Evolutionary conservation across 106 monocot genomes (phyloP).

Genomic region (Acanthochlamys bracteata): DNA sequence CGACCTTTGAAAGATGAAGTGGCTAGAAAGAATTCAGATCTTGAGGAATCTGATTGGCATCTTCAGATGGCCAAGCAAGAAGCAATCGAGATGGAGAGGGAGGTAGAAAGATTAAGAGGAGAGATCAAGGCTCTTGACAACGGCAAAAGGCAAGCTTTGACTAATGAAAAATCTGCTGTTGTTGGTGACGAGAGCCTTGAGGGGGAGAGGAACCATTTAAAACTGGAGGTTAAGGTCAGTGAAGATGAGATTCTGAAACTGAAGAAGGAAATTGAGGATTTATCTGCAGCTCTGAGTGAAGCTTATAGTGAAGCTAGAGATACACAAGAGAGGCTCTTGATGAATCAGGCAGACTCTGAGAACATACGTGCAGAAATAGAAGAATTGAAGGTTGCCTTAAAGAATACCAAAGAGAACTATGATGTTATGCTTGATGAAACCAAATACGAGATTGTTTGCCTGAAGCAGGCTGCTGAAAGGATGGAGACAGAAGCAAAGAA

Average conservation of each 20-base stretch:
- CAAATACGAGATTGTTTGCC: conserved; percentile 40
- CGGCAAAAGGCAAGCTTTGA: conserved; percentile 7
- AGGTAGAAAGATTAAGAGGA: conserved; percentile 18
- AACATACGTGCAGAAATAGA: conserved; percentile 26
- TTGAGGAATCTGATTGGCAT: conserved; percentile 23
- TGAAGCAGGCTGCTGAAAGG: conserved; percentile 31
- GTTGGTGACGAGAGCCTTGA: conserved; percentile 17
- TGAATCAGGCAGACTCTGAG: conserved; percentile 34
- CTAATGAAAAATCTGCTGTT: conserved; percentile 10
- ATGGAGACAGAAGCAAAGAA: conserved; percentile 35
- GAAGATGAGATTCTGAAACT: conserved; percentile 27
- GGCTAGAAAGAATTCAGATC: conserved; percentile 16
- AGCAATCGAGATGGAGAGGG: conserved; percentile 16
- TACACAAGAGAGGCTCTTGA: conserved; percentile 32
- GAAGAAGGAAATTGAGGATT: conserved; percentile 48
- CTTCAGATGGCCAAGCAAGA: conserved; percentile 28
- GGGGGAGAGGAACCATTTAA: conserved; percentile 30
- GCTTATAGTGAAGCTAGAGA: conserved; percentile 42
- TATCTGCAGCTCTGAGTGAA: conserved; percentile 45
- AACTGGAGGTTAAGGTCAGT: conserved; percentile 23
- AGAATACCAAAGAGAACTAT: conserved; percentile 40
- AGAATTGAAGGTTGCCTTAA: conserved; percentile 28
- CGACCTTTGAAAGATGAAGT: conserved; percentile 32
- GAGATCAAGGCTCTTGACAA: conserved; percentile 3
- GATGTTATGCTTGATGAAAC: conserved; percentile 37